phyloP scores from a whole-genome alignment of 1,139 yeast genomes.

The Groenewaldozyma sp. region DNA sequence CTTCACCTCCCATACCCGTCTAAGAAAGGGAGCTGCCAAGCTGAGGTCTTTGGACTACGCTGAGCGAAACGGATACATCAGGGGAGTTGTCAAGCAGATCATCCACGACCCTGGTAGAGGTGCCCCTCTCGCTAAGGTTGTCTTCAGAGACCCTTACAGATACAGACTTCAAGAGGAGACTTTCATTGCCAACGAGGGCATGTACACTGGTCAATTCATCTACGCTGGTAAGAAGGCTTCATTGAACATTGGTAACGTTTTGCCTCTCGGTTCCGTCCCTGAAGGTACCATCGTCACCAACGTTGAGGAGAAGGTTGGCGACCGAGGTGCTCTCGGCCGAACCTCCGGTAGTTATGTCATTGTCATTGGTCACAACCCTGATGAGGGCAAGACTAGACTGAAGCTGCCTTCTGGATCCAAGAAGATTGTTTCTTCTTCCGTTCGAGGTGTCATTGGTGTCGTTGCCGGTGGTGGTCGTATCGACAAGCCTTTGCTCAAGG shows the following conservation, averaged over 20 bases:
- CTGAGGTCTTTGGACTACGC: conserved; percentile 98
- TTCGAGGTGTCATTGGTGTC: conserved; percentile 99
- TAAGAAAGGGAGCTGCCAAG: conserved; percentile 99
- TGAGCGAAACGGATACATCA: conserved; percentile 99
- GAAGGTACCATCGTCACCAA: conserved; percentile 99
- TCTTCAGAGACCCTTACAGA: conserved; percentile 99
- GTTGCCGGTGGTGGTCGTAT: conserved; percentile 99
- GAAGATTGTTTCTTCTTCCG: conserved; percentile 89
- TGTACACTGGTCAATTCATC: conserved; percentile 97
- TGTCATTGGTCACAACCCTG: conserved; percentile 98
- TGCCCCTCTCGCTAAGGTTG: conserved; percentile 99
- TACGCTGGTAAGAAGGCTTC: conserved; percentile 99
- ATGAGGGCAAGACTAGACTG: conserved; percentile 97
- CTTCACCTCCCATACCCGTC: conserved; percentile 99
- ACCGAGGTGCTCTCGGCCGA: conserved; percentile 99
- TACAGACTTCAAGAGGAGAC: conserved; percentile 97
- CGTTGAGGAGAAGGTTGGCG: conserved; percentile 99
- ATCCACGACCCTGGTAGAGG: conserved; percentile 99
- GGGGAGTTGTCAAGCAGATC: conserved; percentile 98
- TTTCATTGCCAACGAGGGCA: conserved; percentile 99
- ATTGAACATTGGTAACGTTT: conserved; percentile 92
- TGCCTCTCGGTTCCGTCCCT: conserved; percentile 95
- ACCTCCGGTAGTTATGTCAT: conserved; percentile 99
- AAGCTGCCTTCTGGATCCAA: conserved; percentile 99
- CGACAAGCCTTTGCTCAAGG: conserved; percentile 98